Base-by-base conservation (phyloP, 768 basidiomycete species). In the Suillus brevipes region DNA sequence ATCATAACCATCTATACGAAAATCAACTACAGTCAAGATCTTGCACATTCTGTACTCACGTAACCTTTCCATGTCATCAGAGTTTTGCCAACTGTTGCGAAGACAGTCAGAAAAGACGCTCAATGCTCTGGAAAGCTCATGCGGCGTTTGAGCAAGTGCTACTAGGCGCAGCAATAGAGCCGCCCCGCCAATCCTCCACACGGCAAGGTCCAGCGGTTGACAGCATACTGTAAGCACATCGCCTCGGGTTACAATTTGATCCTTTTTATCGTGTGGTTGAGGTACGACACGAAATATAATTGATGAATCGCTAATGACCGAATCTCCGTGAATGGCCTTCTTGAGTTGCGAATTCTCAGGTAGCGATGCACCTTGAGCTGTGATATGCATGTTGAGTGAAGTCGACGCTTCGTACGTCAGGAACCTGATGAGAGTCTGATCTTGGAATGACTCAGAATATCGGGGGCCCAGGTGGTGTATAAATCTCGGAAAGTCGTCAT, bases 61-160 rank as follows among this genome's bases (percentile, higher is more conserved):
- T 62, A 95, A 78, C 40, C 89, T 82, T 72, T 97, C 95, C 89
- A 96, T 94, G 69, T 97, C 96, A 72, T 96, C 95, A 42, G 92
- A 95, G 71, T 94, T 94, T 70, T 92, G 87, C 96, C 96, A 98
- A 69, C 87, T 92, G 68, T 91, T 89, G 67, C 86, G 86, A 53
- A 97, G 74, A 3, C 90, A 86, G 69, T 96, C 94, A 10, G 86
- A 84, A 25, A 97, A 75, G 34, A 95, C 85, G 4, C 87, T 80
- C 7, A 95, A 75, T 0, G 92, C 84, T 18, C 89, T 80, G 0
- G 90, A 91, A 3, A 97, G 70, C 68, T 95, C 93, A 66, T 92
- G 91, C 0, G 88, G 77, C 0, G 87, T 92, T 89, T 85, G 83
- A 1, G 94, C 89, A 28, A 92, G 79, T 73, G 94, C 89, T 28